Evolutionary conservation across 192 early-diverging fungal genomes (phyloP).

Genomic region (Chytriomyces hyalinus): DNA sequence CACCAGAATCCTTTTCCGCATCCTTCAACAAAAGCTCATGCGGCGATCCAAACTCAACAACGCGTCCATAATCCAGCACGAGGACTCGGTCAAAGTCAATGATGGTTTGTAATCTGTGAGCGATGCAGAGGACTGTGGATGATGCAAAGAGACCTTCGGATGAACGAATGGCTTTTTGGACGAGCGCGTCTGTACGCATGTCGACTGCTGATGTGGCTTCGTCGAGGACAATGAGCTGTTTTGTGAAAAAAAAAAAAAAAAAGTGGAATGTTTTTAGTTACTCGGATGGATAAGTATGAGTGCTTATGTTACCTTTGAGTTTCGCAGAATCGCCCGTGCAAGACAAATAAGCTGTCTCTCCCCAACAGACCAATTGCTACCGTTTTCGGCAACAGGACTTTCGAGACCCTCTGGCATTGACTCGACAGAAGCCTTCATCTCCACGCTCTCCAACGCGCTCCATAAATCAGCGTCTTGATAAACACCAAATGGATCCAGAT

Average conservation of each 20-base stretch:
- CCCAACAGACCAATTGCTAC: conserved; percentile 70
- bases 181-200: conserved; percentile 48
- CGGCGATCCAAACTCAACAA: conserved; percentile 62
- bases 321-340: conserved; percentile 56
- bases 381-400: conserved; percentile 72
- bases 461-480: conserved; percentile 69
- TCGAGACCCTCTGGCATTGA: conserved; percentile 54
- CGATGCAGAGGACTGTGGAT: conserved; percentile 59
- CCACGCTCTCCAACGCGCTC: conserved; percentile 57
- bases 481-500: conserved; percentile 70
- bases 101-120: conserved; percentile 54
- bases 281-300: not conserved
- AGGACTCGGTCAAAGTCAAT: conserved; percentile 54
- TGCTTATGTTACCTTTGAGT: conserved; percentile 14
- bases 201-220: conserved; percentile 56
- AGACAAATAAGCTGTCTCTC: conserved; percentile 79
- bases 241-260: not conserved
- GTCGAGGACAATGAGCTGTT: conserved; percentile 51
- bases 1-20: conserved; percentile 22
- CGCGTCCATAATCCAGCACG: conserved; percentile 49
- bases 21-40: conserved; percentile 45
- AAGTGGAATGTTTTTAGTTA: not conserved
- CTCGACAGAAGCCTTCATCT: conserved; percentile 39
- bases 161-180: conserved; percentile 48
- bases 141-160: conserved; percentile 42